Conservation (phyloP, 2,329 filamentous ascomycete species). For the Colletotrichum sp. region DNA sequence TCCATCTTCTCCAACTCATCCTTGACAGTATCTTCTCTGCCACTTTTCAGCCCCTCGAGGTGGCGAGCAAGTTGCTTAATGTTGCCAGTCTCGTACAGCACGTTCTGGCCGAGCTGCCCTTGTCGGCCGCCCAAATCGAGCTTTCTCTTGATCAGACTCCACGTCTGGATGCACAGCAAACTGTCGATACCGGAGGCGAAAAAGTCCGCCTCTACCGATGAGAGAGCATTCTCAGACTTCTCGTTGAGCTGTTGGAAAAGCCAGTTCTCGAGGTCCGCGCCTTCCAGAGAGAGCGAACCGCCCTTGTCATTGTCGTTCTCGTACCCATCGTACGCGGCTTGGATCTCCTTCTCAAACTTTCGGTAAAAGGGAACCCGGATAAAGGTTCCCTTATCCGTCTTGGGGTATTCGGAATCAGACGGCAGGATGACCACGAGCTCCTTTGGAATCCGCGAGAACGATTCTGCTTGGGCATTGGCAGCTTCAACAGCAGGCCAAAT, state of each 20-base stretch:
- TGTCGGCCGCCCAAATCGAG: conserved; percentile 36
- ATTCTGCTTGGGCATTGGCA: conserved; percentile 44
- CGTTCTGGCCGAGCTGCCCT: conserved; percentile 31
- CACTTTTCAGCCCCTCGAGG: conserved; percentile 18
- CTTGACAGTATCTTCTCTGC: background rate
- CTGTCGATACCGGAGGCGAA: conserved; percentile 50
- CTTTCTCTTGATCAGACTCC: conserved; percentile 41
- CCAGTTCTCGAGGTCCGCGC: conserved; percentile 29
- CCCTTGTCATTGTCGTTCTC: conserved; percentile 8
- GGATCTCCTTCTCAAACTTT: conserved; percentile 38
- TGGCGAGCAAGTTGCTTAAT: conserved; percentile 36
- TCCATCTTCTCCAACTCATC: conserved; percentile 34
- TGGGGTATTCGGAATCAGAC: conserved; percentile 36
- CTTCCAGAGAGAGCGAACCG: conserved; percentile 22
- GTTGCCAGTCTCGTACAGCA: conserved; percentile 45
- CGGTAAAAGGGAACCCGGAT: conserved; percentile 45
- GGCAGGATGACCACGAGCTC: conserved; percentile 42
- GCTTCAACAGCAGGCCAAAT: conserved; percentile 23
- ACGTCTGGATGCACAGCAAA: conserved; percentile 46
- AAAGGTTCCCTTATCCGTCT: conserved; percentile 51
- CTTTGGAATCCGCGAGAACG: conserved; percentile 46
- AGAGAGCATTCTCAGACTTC: background rate
- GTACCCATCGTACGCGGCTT: background rate
- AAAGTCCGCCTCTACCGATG: conserved; percentile 33
- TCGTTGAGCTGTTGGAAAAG: background rate